Evolutionary conservation across 2,329 filamentous ascomycete genomes (phyloP).

Genomic region (Xylaria sp.): DNA sequence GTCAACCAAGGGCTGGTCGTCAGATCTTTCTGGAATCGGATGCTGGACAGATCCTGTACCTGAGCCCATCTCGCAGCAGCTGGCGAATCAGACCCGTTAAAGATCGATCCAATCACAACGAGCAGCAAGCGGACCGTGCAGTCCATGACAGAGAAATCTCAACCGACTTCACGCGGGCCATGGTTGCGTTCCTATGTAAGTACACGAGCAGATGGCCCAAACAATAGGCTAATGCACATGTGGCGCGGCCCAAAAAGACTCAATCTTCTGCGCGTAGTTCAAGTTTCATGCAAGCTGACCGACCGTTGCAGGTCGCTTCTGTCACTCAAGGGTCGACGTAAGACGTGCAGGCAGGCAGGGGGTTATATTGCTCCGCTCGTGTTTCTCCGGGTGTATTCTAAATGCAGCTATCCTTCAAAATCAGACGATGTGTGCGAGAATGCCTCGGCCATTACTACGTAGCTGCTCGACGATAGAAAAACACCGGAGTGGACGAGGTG

Average conservation of each 20-base stretch:
- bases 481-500: background rate
- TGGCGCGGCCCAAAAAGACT: background rate
- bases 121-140: conserved; percentile 1
- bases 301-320: conserved; percentile 14
- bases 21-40: conserved; percentile 9
- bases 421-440: conserved; percentile 15
- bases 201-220: background rate
- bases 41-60: conserved; percentile 23
- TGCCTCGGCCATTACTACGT: background rate
- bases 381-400: background rate
- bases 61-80: conserved; percentile 21
- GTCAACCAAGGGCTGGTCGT: background rate
- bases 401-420: conserved; percentile 20
- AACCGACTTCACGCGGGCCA: conserved; percentile 9
- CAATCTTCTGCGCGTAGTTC: conserved; percentile 1
- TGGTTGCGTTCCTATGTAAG: conserved; percentile 4
- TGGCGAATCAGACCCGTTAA: background rate
- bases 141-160: conserved; percentile 13
- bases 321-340: conserved; percentile 1
- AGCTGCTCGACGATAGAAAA: too few relatives aligned
- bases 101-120: conserved; percentile 8
- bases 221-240: background rate
- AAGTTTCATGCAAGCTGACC: conserved; percentile 20
- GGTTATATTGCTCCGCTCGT: background rate
- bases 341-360: conserved; percentile 8